Evolutionary conservation across 139 green algal species (phyloP).

Genomic region (Chlorella sp.): DNA sequence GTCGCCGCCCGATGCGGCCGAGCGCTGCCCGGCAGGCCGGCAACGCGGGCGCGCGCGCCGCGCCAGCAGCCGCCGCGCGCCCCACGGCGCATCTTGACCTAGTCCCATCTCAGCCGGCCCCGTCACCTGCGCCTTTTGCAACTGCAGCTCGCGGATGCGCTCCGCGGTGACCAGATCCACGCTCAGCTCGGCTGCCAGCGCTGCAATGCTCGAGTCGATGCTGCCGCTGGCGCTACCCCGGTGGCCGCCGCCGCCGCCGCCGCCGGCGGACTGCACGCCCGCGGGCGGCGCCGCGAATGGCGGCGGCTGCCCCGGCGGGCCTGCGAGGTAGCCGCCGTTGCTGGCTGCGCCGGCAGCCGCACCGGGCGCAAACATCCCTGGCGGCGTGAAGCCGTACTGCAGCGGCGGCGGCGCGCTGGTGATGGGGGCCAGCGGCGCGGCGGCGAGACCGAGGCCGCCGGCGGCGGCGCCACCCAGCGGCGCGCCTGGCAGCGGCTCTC

Average conservation of each 20-base stretch:
- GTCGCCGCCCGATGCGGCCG: too few relatives aligned
- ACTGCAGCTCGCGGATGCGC: constrained; percentile 60
- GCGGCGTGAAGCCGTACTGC: neutral
- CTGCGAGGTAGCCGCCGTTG: neutral
- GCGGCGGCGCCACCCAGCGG: too few relatives aligned
- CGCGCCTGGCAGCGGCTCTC: constrained; percentile 64
- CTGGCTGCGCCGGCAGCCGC: constrained; percentile 44
- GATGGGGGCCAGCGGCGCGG: constrained; percentile 2
- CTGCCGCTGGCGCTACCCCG: neutral
- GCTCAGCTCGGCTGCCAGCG: constrained; percentile 13
- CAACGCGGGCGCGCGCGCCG: too few relatives aligned
- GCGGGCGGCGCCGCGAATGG: neutral
- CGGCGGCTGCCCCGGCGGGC: neutral
- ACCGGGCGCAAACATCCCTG: constrained; percentile 1
- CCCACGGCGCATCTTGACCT: too few relatives aligned
- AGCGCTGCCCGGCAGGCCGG: too few relatives aligned
- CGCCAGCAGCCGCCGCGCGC: too few relatives aligned
- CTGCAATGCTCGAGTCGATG: neutral
- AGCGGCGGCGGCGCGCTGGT: constrained; percentile 11
- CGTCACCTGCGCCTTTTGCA: constrained; percentile 60
- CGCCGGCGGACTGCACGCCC: neutral
- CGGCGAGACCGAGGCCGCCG: too few relatives aligned
- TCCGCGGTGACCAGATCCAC: constrained; percentile 54
- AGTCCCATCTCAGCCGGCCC: too few relatives aligned
- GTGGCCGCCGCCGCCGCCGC: neutral